A percentile compares a stretch with the other conserved stretches of the same genome.
phyloP scores from a whole-genome alignment of 495 filamentous ascomycete genomes.

The Daldinia bambusicola region DNA sequence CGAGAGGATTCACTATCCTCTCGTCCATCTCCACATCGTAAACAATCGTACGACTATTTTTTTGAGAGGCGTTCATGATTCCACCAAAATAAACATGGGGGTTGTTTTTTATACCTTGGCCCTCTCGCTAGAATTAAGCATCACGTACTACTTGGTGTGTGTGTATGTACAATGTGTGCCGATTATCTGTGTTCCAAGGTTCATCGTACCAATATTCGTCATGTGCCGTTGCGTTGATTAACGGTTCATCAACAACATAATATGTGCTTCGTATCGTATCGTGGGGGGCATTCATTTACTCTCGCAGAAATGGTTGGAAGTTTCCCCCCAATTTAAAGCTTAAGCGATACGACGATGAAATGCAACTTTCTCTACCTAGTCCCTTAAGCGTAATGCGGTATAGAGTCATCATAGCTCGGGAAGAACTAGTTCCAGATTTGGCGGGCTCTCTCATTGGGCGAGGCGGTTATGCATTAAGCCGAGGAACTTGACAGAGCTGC shows the following conservation, averaged over 20 bases:
- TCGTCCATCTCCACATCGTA: slow-evolving; percentile 76
- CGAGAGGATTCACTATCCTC: slow-evolving; percentile 33
- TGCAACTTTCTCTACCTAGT: slow-evolving; percentile 30
- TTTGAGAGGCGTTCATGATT: slow-evolving; percentile 31
- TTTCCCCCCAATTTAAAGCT: slow-evolving; percentile 31
- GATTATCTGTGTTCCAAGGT: slow-evolving; percentile 31
- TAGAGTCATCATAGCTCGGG: slow-evolving; percentile 23
- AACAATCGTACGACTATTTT: slow-evolving; percentile 75
- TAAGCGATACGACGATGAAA: slow-evolving; percentile 43
- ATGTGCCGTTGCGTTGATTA: slow-evolving; percentile 44
- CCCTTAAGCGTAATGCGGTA: slow-evolving; percentile 9
- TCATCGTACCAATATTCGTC: slow-evolving; percentile 35
- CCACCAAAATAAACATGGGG: slow-evolving; percentile 36
- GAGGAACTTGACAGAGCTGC: slow-evolving; percentile 33
- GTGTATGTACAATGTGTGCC: neutral
- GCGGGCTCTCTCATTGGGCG: slow-evolving; percentile 35
- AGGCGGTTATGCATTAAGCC: slow-evolving; percentile 43
- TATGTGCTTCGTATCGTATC: slow-evolving; percentile 24
- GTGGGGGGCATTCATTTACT: slow-evolving; percentile 42
- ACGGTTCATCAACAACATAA: slow-evolving; percentile 25
- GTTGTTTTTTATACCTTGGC: slow-evolving; percentile 22
- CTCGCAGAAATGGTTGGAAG: slow-evolving; percentile 35
- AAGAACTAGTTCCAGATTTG: slow-evolving; percentile 35
- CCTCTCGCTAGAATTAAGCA: slow-evolving; percentile 31
- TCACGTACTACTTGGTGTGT: slow-evolving; percentile 32